Base-by-base conservation (phyloP, 495 filamentous ascomycete genomes). In the Aspergillus funiculosus region DNA sequence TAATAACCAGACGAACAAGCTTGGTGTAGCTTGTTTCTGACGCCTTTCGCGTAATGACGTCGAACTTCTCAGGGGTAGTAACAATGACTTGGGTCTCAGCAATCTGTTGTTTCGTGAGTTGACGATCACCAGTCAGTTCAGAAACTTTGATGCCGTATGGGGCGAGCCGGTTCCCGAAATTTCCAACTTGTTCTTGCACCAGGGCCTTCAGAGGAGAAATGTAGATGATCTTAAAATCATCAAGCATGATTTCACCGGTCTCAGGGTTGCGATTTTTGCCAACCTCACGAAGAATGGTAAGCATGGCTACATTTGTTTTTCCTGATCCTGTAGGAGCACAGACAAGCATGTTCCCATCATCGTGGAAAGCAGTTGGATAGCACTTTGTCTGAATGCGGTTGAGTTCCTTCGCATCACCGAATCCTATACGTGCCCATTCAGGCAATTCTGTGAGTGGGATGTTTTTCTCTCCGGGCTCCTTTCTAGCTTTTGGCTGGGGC, bases 221-320 rank as follows among this genome's bases (percentile, higher is more conserved):
- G 51, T 91, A 96, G 21, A 96, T 82, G 53, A 96, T 91, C 66
- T 99, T 99, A 73, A 99, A 99, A 37, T 88, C 85, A 59, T 97
- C 92, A 15, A 96, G 72, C 66, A 89, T 84, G 48, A 99, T 87
- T 50, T 95, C 86, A 15, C 92, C 92, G 2, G 84, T 90, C 47
- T 81, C 71, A 0, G 83, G 80, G 55, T 97, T 87, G 32, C 89
- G 80, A 62, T 97, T 81, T 69, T 97, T 97, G 15, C 92, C 94
- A 53, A 99, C 92, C 62, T 99, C 92, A 30, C 94, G 85, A 7
- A 97, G 77, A 43, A 99, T 95, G 5, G 89, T 80, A 28, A 99
- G 77, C 94, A 99, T 96, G 20, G 90, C 92, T 48, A 99, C 92
- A 59, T 99, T 99, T 8, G 92, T 99, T 69, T 99, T 99, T 57